Evolutionary conservation across 768 basidiomycete genomes (phyloP).

Genomic region (Hypholoma sublateritium): DNA sequence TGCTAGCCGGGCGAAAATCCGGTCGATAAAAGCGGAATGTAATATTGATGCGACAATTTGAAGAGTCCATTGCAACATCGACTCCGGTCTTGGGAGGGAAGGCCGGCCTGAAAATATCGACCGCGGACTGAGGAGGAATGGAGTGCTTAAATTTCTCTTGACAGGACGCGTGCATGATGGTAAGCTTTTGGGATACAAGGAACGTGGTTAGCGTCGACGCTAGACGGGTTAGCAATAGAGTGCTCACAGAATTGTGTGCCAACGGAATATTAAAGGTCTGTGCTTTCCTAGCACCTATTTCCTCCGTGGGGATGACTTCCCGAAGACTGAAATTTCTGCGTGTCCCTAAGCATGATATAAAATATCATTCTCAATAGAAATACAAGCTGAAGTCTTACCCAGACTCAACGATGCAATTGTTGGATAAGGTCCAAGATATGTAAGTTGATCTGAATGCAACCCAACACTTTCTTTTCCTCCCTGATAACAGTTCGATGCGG

Average conservation of each 20-base stretch:
- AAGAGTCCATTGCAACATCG: conserved; percentile 37
- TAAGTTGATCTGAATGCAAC: conserved; percentile 78
- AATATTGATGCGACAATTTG: conserved; percentile 78
- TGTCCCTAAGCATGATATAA: conserved; percentile 46
- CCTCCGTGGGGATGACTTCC: conserved; percentile 70
- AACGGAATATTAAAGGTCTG: conserved; percentile 78
- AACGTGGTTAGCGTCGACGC: background rate
- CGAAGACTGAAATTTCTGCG: conserved; percentile 70
- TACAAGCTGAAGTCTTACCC: conserved; percentile 38
- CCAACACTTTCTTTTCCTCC: conserved; percentile 83
- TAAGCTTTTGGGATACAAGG: conserved; percentile 43
- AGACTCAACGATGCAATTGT: conserved; percentile 86
- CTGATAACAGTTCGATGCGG: conserved; percentile 82
- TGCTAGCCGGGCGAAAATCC: conserved; percentile 66
- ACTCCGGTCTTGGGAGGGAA: conserved; percentile 32
- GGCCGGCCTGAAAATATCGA: conserved; percentile 72
- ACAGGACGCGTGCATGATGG: conserved; percentile 86
- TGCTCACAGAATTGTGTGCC: conserved; percentile 72
- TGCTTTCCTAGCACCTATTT: conserved; percentile 54
- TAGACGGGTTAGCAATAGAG: background rate
- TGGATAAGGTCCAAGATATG: conserved; percentile 80
- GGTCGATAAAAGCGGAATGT: conserved; percentile 88
- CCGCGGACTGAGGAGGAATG: conserved; percentile 66
- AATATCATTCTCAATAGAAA: background rate
- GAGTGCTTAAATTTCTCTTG: conserved; percentile 84